Evolutionary conservation across 768 basidiomycete genomes (phyloP), one percentile per base, ranked within the genome.

Genomic region (Panellus pusillus): DNA sequence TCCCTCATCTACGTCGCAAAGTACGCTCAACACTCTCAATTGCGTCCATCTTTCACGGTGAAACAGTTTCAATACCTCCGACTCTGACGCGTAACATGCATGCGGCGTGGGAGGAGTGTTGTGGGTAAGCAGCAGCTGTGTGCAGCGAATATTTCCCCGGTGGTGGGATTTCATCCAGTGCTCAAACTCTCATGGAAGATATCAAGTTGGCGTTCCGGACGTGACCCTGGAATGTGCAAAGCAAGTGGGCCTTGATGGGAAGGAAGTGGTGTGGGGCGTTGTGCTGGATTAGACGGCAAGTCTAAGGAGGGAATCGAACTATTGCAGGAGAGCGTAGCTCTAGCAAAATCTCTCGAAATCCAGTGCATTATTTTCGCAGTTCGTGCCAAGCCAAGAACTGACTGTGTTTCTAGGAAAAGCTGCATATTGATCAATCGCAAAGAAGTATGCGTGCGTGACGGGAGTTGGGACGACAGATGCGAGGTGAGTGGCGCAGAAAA

Each of bases 111-210:
- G 78, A 47, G n/a, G 94, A 98, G 69, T 97, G 94, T n/a, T 63
- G 82, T 82, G 13, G 94, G 91, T 39, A 93, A 96, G 15, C 89
- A 97, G 54, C 86, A 97, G 66, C 76, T 97, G 24, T 98, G 95
- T 68, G 87, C 79, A 28, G 74, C 79, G 50, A 82, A 65, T 76
- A 90, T 19, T 69, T 37, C 59, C 68, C n/a, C 73, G 72, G 18
- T 93, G 90, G 89, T 95, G 92, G 93, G 71, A 81, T 47, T 94
- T 92, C 61, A 74, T 93, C 18, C 83, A 82, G 54, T 94, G 93
- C 68, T 81, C 91, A 63, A 92, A 93, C 66, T 84, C 75, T 60
- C 75, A 82, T 60, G 87, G 82, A 19, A 71, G 76, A 8, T 72
- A 77, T 19, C 71, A 77, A 28, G 82, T 96, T 42, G 94, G 94